A percentile compares a stretch with the other conserved stretches of the same genome.
These are phyloP conservation scores for Capronia coronata DNA, from an alignment of 2,329 filamentous ascomycete species.

Conservation along the genomic window DNA sequence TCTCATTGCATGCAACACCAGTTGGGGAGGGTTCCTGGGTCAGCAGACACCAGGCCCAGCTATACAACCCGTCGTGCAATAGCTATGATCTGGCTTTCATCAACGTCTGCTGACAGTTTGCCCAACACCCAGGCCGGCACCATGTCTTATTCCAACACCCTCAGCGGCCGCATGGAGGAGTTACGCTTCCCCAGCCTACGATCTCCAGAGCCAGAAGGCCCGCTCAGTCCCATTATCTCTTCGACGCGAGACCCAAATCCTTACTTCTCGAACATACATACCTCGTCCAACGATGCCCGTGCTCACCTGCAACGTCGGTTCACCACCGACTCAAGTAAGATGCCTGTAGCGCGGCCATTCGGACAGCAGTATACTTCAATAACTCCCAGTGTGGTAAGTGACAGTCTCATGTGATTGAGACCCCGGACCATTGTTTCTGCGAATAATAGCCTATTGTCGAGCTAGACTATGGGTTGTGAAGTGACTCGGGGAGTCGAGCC, in stretches of 20 bases:
- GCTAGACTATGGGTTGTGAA: constrained; percentile 6
- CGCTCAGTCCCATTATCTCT: constrained; percentile 68
- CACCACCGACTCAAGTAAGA: constrained; percentile 80
- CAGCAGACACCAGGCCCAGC: neutral
- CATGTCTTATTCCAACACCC: constrained; percentile 61
- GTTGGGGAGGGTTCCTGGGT: neutral
- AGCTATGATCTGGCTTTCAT: neutral
- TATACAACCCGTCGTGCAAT: neutral
- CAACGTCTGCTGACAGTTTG: constrained; percentile 7
- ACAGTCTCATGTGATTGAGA: constrained; percentile 12
- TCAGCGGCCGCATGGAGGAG: constrained; percentile 67
- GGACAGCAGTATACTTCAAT: constrained; percentile 29
- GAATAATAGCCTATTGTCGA: constrained; percentile 8
- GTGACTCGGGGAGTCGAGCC: constrained; percentile 7
- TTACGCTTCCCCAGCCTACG: constrained; percentile 70
- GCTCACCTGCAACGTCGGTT: constrained; percentile 81
- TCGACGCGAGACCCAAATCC: constrained; percentile 62
- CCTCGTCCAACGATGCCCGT: constrained; percentile 59
- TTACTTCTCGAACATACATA: constrained; percentile 53
- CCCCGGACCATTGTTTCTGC: constrained; percentile 12
- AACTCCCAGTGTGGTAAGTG: constrained; percentile 29
- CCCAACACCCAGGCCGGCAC: constrained; percentile 28
- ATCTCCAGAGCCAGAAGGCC: constrained; percentile 67
- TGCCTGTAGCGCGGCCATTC: constrained; percentile 49
- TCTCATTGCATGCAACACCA: neutral